Evolutionary conservation across 441 rosid species (phyloP).

Genomic region (Pelargonium australe): DNA sequence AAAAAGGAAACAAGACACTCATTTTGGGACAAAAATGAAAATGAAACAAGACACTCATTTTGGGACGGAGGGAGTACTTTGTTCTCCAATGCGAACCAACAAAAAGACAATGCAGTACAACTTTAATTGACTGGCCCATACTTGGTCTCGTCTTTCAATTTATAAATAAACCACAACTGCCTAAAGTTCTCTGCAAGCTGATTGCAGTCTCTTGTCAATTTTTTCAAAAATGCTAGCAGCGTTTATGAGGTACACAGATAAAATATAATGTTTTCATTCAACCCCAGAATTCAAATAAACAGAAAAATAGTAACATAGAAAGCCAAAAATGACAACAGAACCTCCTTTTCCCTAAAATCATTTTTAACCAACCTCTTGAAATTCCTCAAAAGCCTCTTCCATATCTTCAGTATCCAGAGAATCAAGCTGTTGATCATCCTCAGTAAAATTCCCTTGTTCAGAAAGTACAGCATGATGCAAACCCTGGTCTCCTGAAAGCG

Average conservation of each 20-base stretch:
- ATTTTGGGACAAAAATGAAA: too few relatives aligned
- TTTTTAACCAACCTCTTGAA: conserved; percentile 47
- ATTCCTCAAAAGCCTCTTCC: conserved; percentile 38
- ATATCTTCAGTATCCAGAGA: conserved; percentile 42
- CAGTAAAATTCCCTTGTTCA: conserved; percentile 36
- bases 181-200: too few relatives aligned
- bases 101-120: too few relatives aligned
- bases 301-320: neutral
- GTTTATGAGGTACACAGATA: neutral
- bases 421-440: conserved; percentile 33
- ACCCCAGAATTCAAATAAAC: neutral
- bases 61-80: too few relatives aligned
- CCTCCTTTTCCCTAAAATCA: conserved; percentile 7
- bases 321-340: neutral
- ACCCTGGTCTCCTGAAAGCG: conserved; percentile 35
- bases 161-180: too few relatives aligned
- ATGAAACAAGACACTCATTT: too few relatives aligned
- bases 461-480: conserved; percentile 27
- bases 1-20: too few relatives aligned
- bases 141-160: too few relatives aligned
- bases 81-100: too few relatives aligned
- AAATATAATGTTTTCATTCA: neutral
- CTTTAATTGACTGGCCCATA: too few relatives aligned
- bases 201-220: too few relatives aligned
- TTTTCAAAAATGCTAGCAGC: too few relatives aligned